phyloP scores from a whole-genome alignment of 495 filamentous ascomycete genomes.

The Polyplosphaeria fusca region DNA sequence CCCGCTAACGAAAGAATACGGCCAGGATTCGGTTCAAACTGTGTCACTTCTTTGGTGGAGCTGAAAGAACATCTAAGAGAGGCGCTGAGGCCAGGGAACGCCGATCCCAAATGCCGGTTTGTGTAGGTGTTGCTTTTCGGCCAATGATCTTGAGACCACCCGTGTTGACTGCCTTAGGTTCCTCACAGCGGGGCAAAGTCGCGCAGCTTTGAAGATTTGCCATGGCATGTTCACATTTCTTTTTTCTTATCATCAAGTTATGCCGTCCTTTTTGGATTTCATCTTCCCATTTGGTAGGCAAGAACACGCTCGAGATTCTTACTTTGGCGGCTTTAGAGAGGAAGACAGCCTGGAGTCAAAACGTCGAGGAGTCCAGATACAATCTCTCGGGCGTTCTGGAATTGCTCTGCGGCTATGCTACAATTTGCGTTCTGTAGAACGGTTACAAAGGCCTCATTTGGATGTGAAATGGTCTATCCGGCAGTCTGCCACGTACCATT shows the following conservation, averaged over 20 bases:
- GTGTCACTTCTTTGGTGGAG: constrained; percentile 2
- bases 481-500: constrained; percentile 45
- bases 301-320: constrained; percentile 40
- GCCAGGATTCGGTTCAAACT: background rate
- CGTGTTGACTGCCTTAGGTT: constrained; percentile 7
- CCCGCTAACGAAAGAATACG: background rate
- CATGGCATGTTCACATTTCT: constrained; percentile 39
- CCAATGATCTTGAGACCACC: constrained; percentile 1
- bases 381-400: constrained; percentile 44
- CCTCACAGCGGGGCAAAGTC: constrained; percentile 15
- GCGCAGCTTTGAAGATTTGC: constrained; percentile 13
- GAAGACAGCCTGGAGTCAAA: constrained; percentile 22
- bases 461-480: constrained; percentile 46
- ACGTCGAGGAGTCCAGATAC: constrained; percentile 32
- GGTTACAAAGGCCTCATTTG: constrained; percentile 19
- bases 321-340: constrained; percentile 37
- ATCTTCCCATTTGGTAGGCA: constrained; percentile 46
- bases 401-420: constrained; percentile 44
- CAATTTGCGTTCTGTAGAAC: constrained; percentile 47
- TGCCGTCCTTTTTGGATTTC: constrained; percentile 46
- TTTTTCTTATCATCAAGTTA: constrained; percentile 47
- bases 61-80: constrained; percentile 12
- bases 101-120: constrained; percentile 23
- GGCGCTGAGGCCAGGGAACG: background rate
- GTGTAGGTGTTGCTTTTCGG: constrained; percentile 7